Percentiles rank a stretch among this genome's conserved stretches.
Evolutionary conservation across 2,329 filamentous ascomycete species (phyloP).

Genomic region (Alternaria burnsii): DNA sequence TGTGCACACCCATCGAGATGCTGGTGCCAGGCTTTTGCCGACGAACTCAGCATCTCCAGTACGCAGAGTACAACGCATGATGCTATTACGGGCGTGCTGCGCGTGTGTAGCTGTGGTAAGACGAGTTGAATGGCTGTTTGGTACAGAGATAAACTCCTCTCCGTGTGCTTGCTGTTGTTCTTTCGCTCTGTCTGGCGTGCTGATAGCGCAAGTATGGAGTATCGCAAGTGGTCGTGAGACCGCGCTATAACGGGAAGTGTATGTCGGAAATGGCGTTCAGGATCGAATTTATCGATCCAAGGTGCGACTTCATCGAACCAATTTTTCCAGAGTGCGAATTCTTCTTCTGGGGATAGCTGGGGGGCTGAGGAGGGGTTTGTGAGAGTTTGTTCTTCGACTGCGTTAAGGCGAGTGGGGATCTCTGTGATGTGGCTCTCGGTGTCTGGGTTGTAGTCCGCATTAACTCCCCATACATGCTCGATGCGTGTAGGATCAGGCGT

Average conservation of each 20-base stretch:
- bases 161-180: slow-evolving; percentile 54
- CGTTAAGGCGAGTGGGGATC: neutral
- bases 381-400: neutral
- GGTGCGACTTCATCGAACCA: slow-evolving; percentile 63
- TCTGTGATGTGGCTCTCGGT: neutral
- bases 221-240: slow-evolving; percentile 59
- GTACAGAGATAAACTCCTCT: slow-evolving; percentile 63
- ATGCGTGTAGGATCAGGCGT: slow-evolving; percentile 13
- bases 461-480: neutral
- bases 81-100: slow-evolving; percentile 57
- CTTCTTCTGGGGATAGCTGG: slow-evolving; percentile 19
- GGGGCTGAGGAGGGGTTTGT: neutral
- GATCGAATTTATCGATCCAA: slow-evolving; percentile 67
- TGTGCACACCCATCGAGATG: slow-evolving; percentile 66
- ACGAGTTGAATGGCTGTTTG: slow-evolving; percentile 62
- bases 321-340: slow-evolving; percentile 39
- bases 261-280: slow-evolving; percentile 61
- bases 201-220: slow-evolving; percentile 64
- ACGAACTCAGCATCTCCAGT: slow-evolving; percentile 60
- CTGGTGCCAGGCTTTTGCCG: slow-evolving; percentile 61
- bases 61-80: slow-evolving; percentile 60
- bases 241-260: slow-evolving; percentile 62
- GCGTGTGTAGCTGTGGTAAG: slow-evolving; percentile 54
- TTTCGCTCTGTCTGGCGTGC: slow-evolving; percentile 65
- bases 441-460: neutral